These are phyloP conservation scores for Yamadazyma dendronema DNA, from an alignment of 1,139 yeast species.

Conservation along the genomic window DNA sequence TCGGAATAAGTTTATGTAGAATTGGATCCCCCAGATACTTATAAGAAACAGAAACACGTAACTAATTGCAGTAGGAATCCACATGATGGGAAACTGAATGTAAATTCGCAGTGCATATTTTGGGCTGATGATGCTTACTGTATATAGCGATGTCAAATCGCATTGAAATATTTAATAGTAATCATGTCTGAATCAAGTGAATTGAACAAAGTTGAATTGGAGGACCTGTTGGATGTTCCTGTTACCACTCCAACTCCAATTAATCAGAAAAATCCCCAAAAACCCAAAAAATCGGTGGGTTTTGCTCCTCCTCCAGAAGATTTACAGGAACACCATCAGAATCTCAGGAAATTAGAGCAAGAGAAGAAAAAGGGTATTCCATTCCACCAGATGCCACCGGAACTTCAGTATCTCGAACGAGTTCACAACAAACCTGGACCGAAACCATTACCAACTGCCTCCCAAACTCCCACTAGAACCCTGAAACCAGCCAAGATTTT, in stretches of 20 bases:
- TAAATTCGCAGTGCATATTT: not conserved
- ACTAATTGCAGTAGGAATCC: slow-evolving; percentile 29
- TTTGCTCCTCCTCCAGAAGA: slow-evolving; percentile 43
- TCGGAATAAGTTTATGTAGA: slow-evolving; percentile 35
- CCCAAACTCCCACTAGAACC: slow-evolving; percentile 16
- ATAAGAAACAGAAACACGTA: slow-evolving; percentile 28
- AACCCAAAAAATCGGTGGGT: slow-evolving; percentile 30
- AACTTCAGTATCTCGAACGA: slow-evolving; percentile 37
- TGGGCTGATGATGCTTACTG: too few relatives aligned
- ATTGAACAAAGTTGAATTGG: not conserved
- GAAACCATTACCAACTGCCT: slow-evolving; percentile 21
- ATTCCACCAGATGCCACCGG: slow-evolving; percentile 46
- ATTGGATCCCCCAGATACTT: slow-evolving; percentile 35
- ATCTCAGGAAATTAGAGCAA: slow-evolving; percentile 24
- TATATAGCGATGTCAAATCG: too few relatives aligned
- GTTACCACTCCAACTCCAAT: too few relatives aligned
- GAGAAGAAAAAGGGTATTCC: slow-evolving; percentile 29
- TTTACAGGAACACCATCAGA: slow-evolving; percentile 33
- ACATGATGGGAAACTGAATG: slow-evolving; percentile 20
- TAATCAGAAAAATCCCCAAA: slow-evolving; percentile 1
- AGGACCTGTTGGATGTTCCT: not conserved
- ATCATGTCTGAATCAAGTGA: not conserved
- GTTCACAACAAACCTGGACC: slow-evolving; percentile 18
- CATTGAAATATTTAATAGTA: not conserved
- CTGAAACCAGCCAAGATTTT: slow-evolving; percentile 11